phyloP scores from a whole-genome alignment of 2,329 filamentous ascomycete genomes.

The Geosmithia putterillii region DNA sequence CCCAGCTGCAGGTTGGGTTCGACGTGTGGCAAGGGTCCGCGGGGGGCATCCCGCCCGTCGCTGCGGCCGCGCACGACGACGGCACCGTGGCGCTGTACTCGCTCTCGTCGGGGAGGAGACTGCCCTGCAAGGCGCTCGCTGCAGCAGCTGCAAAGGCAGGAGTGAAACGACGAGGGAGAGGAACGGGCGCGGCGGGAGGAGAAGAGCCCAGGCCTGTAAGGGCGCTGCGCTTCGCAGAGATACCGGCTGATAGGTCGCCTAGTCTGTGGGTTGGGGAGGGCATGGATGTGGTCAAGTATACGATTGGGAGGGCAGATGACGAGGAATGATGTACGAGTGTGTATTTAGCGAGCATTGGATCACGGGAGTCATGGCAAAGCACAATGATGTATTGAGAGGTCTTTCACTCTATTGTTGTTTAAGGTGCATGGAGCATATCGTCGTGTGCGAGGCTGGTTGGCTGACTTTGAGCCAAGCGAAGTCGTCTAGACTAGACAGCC shows the following conservation, averaged over 20 bases:
- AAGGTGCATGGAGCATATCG: too few species aligned
- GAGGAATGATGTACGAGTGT: background rate
- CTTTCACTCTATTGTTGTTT: too few species aligned
- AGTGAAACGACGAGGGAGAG: too few species aligned
- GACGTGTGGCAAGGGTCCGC: slow-evolving; percentile 8
- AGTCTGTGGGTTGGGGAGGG: slow-evolving; percentile 35
- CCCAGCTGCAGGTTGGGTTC: slow-evolving; percentile 34
- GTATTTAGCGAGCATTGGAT: too few species aligned
- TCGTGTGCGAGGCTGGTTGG: too few species aligned
- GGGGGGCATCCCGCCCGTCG: slow-evolving; percentile 22
- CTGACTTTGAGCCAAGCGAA: too few species aligned
- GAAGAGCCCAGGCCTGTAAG: slow-evolving; percentile 27
- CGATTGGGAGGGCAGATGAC: slow-evolving; percentile 20
- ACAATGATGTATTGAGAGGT: background rate
- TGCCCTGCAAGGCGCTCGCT: slow-evolving; percentile 13
- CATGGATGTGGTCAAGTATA: slow-evolving; percentile 25
- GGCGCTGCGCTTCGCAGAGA: slow-evolving; percentile 28
- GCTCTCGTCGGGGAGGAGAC: slow-evolving; percentile 25
- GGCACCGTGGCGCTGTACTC: slow-evolving; percentile 37
- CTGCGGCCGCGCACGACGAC: slow-evolving; percentile 42
- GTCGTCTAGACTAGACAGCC: too few species aligned
- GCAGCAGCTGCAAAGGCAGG: too few species aligned
- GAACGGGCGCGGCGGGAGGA: slow-evolving; percentile 6
- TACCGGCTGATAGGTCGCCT: slow-evolving; percentile 28
- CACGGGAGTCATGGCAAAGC: too few species aligned